Base-by-base conservation (phyloP, 1,284 basidiomycete species). In the Coniferiporia sulphurascens region DNA sequence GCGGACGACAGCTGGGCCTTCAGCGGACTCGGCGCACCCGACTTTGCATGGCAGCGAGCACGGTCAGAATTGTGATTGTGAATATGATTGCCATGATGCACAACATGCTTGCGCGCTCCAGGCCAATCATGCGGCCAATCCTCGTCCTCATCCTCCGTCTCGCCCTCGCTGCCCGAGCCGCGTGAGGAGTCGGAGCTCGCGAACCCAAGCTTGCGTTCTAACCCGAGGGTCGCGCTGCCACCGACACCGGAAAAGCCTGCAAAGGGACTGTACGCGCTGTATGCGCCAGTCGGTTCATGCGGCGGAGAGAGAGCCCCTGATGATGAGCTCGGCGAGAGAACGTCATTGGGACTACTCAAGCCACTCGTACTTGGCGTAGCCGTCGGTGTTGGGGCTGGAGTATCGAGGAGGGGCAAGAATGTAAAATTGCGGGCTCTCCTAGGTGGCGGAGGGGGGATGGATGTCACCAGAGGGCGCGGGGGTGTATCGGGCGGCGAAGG, bases 361-460 rank as follows among this genome's bases (percentile, higher is more conserved):
- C 49, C 41, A 15, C 52, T 54, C 44, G 43, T 9, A 32, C 8
- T 49, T 32, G 52, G 52, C 51, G 58, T 48, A 13, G 52, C 21
- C 17, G 19, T 43, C 34, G 48, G 32, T 5, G 63, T 52, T 0
- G 55, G 48, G 3, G 71, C 62, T n/a, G 74, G 68, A 1, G 73
- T 70, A 22, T 77, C 75, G 6, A 78, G 65, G 13, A 79, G 67
- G 1, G 76, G 76, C 8, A 78, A 54, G 62, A 78, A 78, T 0
- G 73, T 60, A 57, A 79, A 78, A 2, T 61, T 65, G 0, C 74
- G 70, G 59, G 71, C 73, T 15, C 52, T 64, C 5, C 69, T 66
- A 48, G 68, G 63, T 1, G 69, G 61, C 2, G 65, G 58, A 0
- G 64, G 61, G 3, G 74, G 71, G 1, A 70, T 61, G 27, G 64